Evolutionary conservation across 345 rosid genomes (phyloP).

Genomic region (Stellera chamaejasme): DNA sequence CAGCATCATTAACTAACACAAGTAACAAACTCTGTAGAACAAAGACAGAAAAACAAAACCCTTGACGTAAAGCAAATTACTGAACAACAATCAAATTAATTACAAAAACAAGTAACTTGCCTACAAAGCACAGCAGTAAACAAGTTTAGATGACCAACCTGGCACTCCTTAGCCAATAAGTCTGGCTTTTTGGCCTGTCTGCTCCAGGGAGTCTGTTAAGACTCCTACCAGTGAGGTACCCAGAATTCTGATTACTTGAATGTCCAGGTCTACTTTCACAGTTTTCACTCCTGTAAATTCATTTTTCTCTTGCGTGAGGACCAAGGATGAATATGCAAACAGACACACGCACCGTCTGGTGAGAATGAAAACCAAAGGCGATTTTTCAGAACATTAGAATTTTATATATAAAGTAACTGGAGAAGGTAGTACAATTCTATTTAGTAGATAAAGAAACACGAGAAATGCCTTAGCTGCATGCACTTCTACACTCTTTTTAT

Average conservation of each 20-base stretch:
- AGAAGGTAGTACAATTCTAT: no score
- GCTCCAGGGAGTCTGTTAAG: slow-evolving; percentile 83
- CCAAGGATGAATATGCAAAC: slow-evolving; percentile 9
- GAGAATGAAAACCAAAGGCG: slow-evolving; percentile 1
- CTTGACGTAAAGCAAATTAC: no score
- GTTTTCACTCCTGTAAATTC: slow-evolving; percentile 53
- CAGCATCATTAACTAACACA: no score
- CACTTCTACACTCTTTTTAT: slow-evolving; percentile 28
- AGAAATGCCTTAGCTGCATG: no score
- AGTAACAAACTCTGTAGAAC: no score
- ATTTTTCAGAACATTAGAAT: background rate
- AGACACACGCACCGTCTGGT: slow-evolving; percentile 51
- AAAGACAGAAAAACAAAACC: no score
- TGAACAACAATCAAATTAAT: no score
- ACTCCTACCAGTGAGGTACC: slow-evolving; percentile 65
- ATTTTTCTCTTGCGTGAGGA: slow-evolving; percentile 6
- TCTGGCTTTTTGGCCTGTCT: slow-evolving; percentile 75
- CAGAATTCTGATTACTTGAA: slow-evolving; percentile 78
- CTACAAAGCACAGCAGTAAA: background rate
- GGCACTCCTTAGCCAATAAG: slow-evolving; percentile 93
- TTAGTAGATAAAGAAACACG: no score
- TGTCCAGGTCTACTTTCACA: slow-evolving; percentile 74
- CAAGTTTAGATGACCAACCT: slow-evolving; percentile 36
- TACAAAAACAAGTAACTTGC: no score
- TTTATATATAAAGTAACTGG: no score